A percentile compares a stretch with the other conserved stretches of the same genome.
These are phyloP conservation scores for Mucor velutinosus DNA, from an alignment of 371 early-diverging fungal species.

Conservation along the genomic window DNA sequence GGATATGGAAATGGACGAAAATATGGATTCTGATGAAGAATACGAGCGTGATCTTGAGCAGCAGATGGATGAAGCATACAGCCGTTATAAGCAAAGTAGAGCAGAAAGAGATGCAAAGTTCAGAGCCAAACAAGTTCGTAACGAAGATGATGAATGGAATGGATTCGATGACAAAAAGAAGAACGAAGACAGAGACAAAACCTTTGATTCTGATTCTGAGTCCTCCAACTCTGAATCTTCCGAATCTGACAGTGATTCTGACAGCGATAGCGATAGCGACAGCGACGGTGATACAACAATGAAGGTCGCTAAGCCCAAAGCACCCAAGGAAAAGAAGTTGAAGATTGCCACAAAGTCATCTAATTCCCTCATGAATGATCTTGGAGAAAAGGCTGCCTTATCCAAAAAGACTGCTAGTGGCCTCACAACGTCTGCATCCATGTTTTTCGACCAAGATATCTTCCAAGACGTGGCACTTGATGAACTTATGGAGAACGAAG, in stretches of 20 bases:
- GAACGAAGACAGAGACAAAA: constrained; percentile 34
- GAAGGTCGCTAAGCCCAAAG: constrained; percentile 13
- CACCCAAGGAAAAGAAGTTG: constrained; percentile 26
- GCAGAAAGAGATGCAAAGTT: constrained; percentile 77
- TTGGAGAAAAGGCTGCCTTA: constrained; percentile 64
- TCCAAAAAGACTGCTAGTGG: constrained; percentile 54
- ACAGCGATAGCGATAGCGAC: constrained; percentile 33
- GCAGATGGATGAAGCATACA: constrained; percentile 77
- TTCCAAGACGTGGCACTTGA: constrained; percentile 71
- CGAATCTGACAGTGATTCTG: constrained; percentile 21
- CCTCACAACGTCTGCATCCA: constrained; percentile 78
- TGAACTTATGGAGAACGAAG: constrained; percentile 65
- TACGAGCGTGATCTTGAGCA: constrained; percentile 64
- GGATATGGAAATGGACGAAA: constrained; percentile 43
- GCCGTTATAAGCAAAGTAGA: constrained; percentile 71
- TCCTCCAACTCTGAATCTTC: constrained; percentile 24
- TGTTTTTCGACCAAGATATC: constrained; percentile 93
- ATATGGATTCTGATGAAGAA: constrained; percentile 43
- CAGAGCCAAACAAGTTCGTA: constrained; percentile 66
- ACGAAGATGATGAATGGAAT: constrained; percentile 72
- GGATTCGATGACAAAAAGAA: constrained; percentile 66
- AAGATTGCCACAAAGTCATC: constrained; percentile 29
- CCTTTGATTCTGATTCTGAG: constrained; percentile 28
- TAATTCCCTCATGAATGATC: constrained; percentile 60
- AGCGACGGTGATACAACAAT: constrained; percentile 49